A percentile compares a stretch with the other conserved stretches of the same genome.
Conservation (phyloP, 441 rosid species). For the Aleurites moluccanus region DNA sequence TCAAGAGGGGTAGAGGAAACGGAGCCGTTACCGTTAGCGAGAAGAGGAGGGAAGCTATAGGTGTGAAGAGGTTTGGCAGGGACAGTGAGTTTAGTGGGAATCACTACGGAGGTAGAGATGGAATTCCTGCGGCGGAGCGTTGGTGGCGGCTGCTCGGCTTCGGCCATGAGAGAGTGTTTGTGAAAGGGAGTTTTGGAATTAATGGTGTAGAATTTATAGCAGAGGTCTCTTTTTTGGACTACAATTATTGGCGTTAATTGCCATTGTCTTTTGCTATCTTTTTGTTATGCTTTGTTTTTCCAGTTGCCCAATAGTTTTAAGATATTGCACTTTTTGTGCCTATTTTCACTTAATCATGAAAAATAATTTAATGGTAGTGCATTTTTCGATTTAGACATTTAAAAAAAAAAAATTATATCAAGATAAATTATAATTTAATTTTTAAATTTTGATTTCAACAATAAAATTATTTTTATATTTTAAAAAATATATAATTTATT, state of each 20-base stretch:
- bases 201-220: background rate
- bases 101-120: conserved; percentile 33
- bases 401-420: too few relatives aligned
- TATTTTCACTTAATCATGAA: too few relatives aligned
- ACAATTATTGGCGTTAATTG: conserved; percentile 4
- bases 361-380: too few relatives aligned
- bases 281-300: too few relatives aligned
- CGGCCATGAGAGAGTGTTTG: conserved; percentile 20
- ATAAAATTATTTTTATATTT: too few relatives aligned
- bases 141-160: conserved; percentile 20
- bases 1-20: conserved; percentile 29
- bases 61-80: conserved; percentile 35
- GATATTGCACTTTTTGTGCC: too few relatives aligned
- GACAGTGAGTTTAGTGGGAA: conserved; percentile 28
- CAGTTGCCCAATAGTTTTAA: too few relatives aligned
- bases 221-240: background rate
- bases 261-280: background rate
- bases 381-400: too few relatives aligned
- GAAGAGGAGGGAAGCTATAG: conserved; percentile 33
- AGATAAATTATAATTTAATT: too few relatives aligned
- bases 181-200: background rate
- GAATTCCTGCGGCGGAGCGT: conserved; percentile 58
- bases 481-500: too few relatives aligned
- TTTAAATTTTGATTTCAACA: too few relatives aligned
- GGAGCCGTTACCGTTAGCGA: conserved; percentile 20